Evolutionary conservation across 306 rosid species (phyloP).

Genomic region (Echinosophora koreensis): DNA sequence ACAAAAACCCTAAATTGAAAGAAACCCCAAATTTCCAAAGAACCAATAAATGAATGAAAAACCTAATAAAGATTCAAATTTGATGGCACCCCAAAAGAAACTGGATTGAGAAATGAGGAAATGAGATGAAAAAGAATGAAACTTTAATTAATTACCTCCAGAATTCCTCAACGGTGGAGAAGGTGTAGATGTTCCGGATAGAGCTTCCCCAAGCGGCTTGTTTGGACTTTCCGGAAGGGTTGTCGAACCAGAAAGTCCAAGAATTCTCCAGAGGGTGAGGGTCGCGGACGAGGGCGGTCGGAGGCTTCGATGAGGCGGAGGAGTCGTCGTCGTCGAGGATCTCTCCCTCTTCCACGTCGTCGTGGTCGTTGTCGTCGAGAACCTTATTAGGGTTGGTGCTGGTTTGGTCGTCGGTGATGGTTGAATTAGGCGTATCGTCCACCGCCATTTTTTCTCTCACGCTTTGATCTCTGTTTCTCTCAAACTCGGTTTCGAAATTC

Average conservation of each 20-base stretch:
- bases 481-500: too few species aligned
- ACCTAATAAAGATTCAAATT: not conserved
- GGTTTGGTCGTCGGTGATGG: slow-evolving; percentile 53
- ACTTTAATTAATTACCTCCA: slow-evolving; percentile 67
- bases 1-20: not conserved
- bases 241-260: slow-evolving; percentile 99
- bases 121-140: not conserved
- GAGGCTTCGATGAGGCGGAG: slow-evolving; percentile 55
- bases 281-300: slow-evolving; percentile 47
- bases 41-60: not conserved
- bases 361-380: slow-evolving; percentile 22
- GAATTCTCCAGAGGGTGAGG: slow-evolving; percentile 83
- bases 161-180: slow-evolving; percentile 82
- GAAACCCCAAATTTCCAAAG: not conserved
- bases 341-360: slow-evolving; percentile 82
- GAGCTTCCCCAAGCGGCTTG: slow-evolving; percentile 80
- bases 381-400: slow-evolving; percentile 50
- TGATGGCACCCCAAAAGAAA: not conserved
- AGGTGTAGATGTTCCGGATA: slow-evolving; percentile 77
- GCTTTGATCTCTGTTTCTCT: not conserved
- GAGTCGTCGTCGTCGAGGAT: slow-evolving; percentile 66
- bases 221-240: slow-evolving; percentile 65
- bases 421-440: slow-evolving; percentile 61
- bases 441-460: slow-evolving; percentile 58
- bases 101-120: too few species aligned